Evolutionary conservation across 1,284 basidiomycete genomes (phyloP).

Genomic region (Ustanciosporium gigantosporum): DNA sequence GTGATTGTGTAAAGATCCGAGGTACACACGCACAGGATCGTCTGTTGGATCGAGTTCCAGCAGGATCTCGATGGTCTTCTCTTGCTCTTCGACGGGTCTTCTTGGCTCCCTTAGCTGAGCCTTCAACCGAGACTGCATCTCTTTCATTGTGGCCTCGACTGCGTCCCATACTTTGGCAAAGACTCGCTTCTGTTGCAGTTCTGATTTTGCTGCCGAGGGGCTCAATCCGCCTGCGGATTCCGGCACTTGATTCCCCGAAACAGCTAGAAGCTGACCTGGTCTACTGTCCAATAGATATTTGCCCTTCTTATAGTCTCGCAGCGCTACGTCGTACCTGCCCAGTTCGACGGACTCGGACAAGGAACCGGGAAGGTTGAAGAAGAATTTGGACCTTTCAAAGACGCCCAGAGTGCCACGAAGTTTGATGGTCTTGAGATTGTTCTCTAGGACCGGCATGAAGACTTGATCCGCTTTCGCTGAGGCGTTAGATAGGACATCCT

Average conservation of each 20-base stretch:
- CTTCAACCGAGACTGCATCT: constrained; percentile 81
- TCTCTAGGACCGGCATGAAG: constrained; percentile 93
- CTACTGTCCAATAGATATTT: constrained; percentile 85
- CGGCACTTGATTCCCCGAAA: constrained; percentile 28
- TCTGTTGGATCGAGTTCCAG: constrained; percentile 54
- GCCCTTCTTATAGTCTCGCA: constrained; percentile 97
- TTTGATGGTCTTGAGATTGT: constrained; percentile 90
- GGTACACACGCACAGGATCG: constrained; percentile 85
- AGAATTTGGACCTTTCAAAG: constrained; percentile 95
- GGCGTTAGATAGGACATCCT: constrained; percentile 67
- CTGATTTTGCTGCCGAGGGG: constrained; percentile 8
- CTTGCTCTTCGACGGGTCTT: constrained; percentile 86
- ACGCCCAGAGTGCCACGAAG: constrained; percentile 89
- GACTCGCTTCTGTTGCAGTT: constrained; percentile 74
- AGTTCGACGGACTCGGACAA: constrained; percentile 81
- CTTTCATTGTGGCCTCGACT: constrained; percentile 91
- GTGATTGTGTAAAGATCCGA: constrained; percentile 87
- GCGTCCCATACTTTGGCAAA: constrained; percentile 95
- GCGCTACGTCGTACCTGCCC: constrained; percentile 82
- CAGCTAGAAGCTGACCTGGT: constrained; percentile 75
- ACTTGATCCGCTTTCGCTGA: constrained; percentile 91
- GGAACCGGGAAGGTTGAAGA: constrained; percentile 93
- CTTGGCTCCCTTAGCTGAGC: constrained; percentile 76
- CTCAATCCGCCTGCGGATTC: constrained; percentile 9
- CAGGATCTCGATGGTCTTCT: constrained; percentile 85